Evolutionary conservation across 306 rosid genomes (phyloP).

Genomic region (Mucuna pruriens): DNA sequence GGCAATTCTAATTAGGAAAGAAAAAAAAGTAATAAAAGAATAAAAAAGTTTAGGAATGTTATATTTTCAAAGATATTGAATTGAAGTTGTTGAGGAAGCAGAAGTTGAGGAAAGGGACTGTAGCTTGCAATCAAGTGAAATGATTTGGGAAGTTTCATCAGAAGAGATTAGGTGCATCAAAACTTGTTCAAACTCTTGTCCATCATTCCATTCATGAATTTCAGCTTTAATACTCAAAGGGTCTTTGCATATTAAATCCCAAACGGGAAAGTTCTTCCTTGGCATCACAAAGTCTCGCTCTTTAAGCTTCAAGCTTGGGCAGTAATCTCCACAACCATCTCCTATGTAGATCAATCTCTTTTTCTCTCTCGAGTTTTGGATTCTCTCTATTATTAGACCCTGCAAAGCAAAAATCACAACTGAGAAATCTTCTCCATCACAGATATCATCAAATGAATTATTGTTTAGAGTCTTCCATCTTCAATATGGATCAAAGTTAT

Average conservation of each 20-base stretch:
- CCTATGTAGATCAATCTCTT: slow-evolving; percentile 68
- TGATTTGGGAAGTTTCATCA: slow-evolving; percentile 40
- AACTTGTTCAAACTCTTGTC: slow-evolving; percentile 50
- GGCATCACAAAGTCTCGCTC: slow-evolving; percentile 65
- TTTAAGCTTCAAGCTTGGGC: slow-evolving; percentile 64
- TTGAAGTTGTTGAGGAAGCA: slow-evolving; percentile 39
- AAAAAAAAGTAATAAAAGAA: neutral
- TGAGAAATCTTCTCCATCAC: no score
- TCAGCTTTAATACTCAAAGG: slow-evolving; percentile 55
- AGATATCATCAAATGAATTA: no score
- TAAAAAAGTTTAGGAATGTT: no score
- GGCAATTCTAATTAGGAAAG: no score
- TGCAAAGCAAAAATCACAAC: slow-evolving; percentile 9
- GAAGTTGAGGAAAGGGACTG: slow-evolving; percentile 51
- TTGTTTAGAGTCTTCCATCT: no score
- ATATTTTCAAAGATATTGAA: neutral
- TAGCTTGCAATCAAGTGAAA: slow-evolving; percentile 55
- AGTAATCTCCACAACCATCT: slow-evolving; percentile 65
- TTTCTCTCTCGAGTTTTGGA: slow-evolving; percentile 31
- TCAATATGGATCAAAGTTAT: no score
- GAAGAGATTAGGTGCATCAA: slow-evolving; percentile 46
- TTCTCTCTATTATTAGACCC: slow-evolving; percentile 59
- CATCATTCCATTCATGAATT: slow-evolving; percentile 65
- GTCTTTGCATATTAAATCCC: slow-evolving; percentile 65
- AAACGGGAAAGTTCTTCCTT: slow-evolving; percentile 64